Evolutionary conservation across 805 yeast species (phyloP), one percentile per base, ranked within the genome.

Genomic region (Candida dendrica): DNA sequence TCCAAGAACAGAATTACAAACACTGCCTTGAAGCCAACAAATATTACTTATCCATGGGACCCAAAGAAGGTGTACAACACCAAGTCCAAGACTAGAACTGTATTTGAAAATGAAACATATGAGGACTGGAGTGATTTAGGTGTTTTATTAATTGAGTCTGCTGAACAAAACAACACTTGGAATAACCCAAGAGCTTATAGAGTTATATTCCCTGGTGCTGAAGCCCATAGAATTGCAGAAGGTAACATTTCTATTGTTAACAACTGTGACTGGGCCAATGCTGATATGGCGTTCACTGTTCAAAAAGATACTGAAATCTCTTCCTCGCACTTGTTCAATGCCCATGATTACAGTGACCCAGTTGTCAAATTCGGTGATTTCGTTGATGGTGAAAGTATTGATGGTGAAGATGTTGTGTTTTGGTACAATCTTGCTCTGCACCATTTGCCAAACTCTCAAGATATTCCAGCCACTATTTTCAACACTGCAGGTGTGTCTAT

Each of bases 141-240:
- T 41, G 50, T 53, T 15, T 34, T 57, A 13, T 37, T 56, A n/a
- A 49, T 57, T 15, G 61, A 56, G 37, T 52, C 59, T 8, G 30
- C 30, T 4, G 49, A 49, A 1, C 42, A 49, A 37, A 42, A 36
- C 34, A 57, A 57, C 43, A 26, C 44, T 4, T 57, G 55, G 54
- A 60, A 59, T n/a, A 41, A 52, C 32, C 60, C 60, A 46, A 50
- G 54, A 39, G 58, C 60, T 24, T 57, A 57, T 41, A 47, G 58
- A 42, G 52, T 50, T 30, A 47, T 50, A 16, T 54, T 53, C 16
- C 55, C 51, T 32, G 46, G 47, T 14, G 38, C 50, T 5, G 47
- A 47, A 26, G 58, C 46, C 13, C 53, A 48, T 35, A 49, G 56
- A 48, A 43, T 52, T 26, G 42, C 47, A 8, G 42, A 45, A 16